phyloP scores from a whole-genome alignment of 78 protist genomes.

The Dictyostelium purpureum region DNA sequence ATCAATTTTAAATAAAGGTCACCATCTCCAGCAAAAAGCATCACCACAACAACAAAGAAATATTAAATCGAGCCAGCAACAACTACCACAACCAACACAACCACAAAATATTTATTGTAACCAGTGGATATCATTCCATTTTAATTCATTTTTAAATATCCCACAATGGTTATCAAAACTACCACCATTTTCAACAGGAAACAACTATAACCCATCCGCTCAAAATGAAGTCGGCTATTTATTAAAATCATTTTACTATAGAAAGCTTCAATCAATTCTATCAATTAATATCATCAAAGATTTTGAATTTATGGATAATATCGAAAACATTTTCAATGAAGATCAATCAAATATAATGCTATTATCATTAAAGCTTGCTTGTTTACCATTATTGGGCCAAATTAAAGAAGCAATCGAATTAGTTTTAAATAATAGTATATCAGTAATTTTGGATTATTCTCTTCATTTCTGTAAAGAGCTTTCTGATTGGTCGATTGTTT shows the following conservation, averaged over 20 bases:
- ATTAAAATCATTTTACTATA: slow-evolving; percentile 44
- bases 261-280: slow-evolving; percentile 56
- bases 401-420: slow-evolving; percentile 36
- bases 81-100: background rate
- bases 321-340: slow-evolving; percentile 27
- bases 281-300: background rate
- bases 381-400: slow-evolving; percentile 47
- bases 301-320: slow-evolving; percentile 70
- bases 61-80: background rate
- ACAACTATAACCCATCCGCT: slow-evolving; percentile 19
- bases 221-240: slow-evolving; percentile 2
- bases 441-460: slow-evolving; percentile 38
- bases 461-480: slow-evolving; percentile 41
- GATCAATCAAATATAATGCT: slow-evolving; percentile 39
- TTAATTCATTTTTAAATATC: slow-evolving; percentile 35
- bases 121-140: slow-evolving; percentile 56
- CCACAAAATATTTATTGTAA: slow-evolving; percentile 37
- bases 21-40: background rate
- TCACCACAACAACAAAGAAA: background rate
- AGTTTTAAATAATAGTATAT: background rate
- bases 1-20: slow-evolving; percentile 11
- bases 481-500: slow-evolving; percentile 31
- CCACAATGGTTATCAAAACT: slow-evolving; percentile 71
- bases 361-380: slow-evolving; percentile 22
- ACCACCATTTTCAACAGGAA: slow-evolving; percentile 47